Base-by-base conservation (phyloP, 2,329 filamentous ascomycete species). In the Raffaelea albimanens region DNA sequence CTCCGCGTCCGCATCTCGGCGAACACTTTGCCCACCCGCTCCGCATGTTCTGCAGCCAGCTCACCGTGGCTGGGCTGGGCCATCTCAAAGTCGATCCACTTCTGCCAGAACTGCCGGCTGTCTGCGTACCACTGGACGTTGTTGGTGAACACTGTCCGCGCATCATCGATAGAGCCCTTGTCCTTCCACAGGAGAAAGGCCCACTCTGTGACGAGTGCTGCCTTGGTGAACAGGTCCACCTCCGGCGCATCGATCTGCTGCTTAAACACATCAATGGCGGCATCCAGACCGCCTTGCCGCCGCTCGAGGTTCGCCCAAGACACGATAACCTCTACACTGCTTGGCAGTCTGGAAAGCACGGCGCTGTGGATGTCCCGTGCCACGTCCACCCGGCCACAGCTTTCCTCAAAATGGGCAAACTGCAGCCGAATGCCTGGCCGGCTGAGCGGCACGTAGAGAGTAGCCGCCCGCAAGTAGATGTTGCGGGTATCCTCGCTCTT, bases 371-470 rank as follows among this genome's bases (percentile, higher is more conserved):
- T 90, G 50, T 87, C 89, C 50, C 84, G 80, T 11, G 91, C 88
- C 34, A 94, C 76, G 52, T 87, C 84, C 22, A 83, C 69, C 36
- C 88, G 81, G 4, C 81, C 87, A 38, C 78, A 75, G 65, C 87
- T 85, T 67, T 98, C 93, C 62, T 98, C 93, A 55, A 96, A 96
- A 57, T 90, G 88, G 14, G 93, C 91, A 70, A 90, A 97, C 61
- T 95, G 87, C 51, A 97, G 73, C 48, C 93, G 82, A 53, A 95
- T 83, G 1, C 82, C 82, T 1, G 91, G 89, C 49, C 85, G 75
- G 56, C 88, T 87, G 58, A 97, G 84, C 3, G 91, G 89, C 1
- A 95, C 87, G 61, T 85, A 96, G 46, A 95, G 67, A 44, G 80
- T 89, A 55, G 85, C 83, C 10, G 91, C 93, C 48, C 89, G 82